Percentiles rank a stretch among this genome's conserved stretches.
These are phyloP conservation scores for Populus hybrid DNA, from an alignment of 441 rosid species.

Conservation along the genomic window DNA sequence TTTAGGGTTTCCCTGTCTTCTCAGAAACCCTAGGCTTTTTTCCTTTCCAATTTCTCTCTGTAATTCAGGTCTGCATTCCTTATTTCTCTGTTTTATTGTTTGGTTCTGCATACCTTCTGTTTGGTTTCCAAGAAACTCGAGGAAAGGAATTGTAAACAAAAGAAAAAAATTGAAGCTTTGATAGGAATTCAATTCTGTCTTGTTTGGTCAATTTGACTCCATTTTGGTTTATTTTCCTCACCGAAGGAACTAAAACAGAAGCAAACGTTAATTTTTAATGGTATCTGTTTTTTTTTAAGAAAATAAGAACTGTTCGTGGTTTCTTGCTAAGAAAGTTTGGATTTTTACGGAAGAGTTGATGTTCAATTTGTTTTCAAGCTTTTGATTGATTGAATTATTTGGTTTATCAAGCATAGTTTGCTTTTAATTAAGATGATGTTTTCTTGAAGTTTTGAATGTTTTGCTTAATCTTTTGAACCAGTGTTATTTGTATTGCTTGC, in stretches of 20 bases:
- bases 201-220: not conserved
- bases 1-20: slow-evolving; percentile 12
- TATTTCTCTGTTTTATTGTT: not conserved
- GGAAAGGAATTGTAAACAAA: not conserved
- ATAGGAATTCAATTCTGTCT: not conserved
- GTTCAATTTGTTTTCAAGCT: not conserved
- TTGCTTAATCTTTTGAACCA: not conserved
- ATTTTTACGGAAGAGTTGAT: not conserved
- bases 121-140: slow-evolving; percentile 15
- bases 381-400: not conserved
- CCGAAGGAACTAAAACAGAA: not conserved
- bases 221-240: too few species aligned
- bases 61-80: slow-evolving; percentile 21
- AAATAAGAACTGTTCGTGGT: not conserved
- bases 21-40: slow-evolving; percentile 14
- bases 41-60: not conserved
- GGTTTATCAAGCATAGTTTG: not conserved
- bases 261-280: not conserved
- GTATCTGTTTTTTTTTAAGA: not conserved
- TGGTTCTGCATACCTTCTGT: slow-evolving; percentile 3
- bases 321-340: not conserved
- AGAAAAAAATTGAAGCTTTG: not conserved
- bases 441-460: not conserved
- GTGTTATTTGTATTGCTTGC: not conserved
- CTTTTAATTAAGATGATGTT: not conserved